Conservation (phyloP, 805 yeast species). For the Lipomyces anomalus region DNA sequence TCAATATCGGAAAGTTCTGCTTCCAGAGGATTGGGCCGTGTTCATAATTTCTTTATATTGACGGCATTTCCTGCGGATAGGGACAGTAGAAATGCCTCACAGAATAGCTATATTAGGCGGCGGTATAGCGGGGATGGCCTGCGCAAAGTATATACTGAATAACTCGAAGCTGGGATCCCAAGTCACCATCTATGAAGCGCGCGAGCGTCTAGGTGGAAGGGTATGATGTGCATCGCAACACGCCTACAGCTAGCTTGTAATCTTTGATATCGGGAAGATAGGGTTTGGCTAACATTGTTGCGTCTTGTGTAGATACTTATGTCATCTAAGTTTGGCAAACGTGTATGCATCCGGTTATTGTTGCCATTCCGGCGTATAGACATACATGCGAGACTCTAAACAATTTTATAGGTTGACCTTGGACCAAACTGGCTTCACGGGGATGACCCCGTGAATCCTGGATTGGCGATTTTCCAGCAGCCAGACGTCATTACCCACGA, state of each 20-base stretch:
- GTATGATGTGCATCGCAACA: conserved; percentile 9
- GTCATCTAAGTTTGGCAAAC: conserved; percentile 9
- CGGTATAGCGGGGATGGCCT: conserved; percentile 33
- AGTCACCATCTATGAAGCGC: conserved; percentile 30
- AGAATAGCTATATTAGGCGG: conserved; percentile 32
- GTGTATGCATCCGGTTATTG: too few relatives aligned
- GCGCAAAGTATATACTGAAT: conserved; percentile 28
- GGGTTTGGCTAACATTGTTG: neutral
- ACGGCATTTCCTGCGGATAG: too few relatives aligned
- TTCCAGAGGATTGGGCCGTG: too few relatives aligned
- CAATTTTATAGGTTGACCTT: conserved; percentile 22
- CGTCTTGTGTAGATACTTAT: conserved; percentile 1
- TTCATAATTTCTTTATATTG: too few relatives aligned
- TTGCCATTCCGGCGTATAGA: too few relatives aligned
- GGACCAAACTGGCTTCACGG: conserved; percentile 30
- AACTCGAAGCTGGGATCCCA: conserved; percentile 22
- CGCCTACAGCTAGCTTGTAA: neutral
- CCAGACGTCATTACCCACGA: conserved; percentile 12
- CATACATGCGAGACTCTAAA: too few relatives aligned
- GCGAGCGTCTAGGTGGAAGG: conserved; percentile 33
- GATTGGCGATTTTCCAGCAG: conserved; percentile 5
- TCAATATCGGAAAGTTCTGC: too few relatives aligned
- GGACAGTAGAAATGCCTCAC: neutral
- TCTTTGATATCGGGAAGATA: neutral
- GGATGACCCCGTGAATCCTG: conserved; percentile 6